Conservation (phyloP, 495 filamentous ascomycete species). For the Penicillium desertorum region DNA sequence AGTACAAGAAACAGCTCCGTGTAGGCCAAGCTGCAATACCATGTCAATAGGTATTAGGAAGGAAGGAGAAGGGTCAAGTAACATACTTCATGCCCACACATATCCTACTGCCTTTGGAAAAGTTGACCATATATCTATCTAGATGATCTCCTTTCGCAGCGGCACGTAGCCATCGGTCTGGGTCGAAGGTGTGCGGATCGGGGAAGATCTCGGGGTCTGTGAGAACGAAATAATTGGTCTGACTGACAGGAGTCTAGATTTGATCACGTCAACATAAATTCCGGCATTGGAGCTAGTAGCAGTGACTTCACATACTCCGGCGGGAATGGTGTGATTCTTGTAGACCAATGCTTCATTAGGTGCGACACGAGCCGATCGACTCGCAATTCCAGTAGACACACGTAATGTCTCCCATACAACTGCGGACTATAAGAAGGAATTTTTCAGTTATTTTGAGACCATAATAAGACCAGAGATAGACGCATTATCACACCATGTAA, state of each 20-base stretch:
- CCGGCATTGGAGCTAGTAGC: slow-evolving; percentile 16
- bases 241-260: slow-evolving; percentile 43
- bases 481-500: neutral
- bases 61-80: slow-evolving; percentile 7
- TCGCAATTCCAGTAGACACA: slow-evolving; percentile 40
- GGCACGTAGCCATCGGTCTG: slow-evolving; percentile 50
- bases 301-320: slow-evolving; percentile 26
- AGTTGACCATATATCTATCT: slow-evolving; percentile 41
- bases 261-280: neutral
- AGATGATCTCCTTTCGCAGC: slow-evolving; percentile 32
- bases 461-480: neutral
- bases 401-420: slow-evolving; percentile 50
- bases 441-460: neutral
- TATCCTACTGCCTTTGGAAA: slow-evolving; percentile 41
- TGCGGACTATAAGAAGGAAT: slow-evolving; percentile 28
- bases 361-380: slow-evolving; percentile 41
- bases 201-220: slow-evolving; percentile 50
- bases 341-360: slow-evolving; percentile 45
- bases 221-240: slow-evolving; percentile 47
- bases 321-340: slow-evolving; percentile 37
- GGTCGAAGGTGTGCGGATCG: slow-evolving; percentile 45
- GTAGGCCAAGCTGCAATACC: slow-evolving; percentile 37
- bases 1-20: slow-evolving; percentile 44
- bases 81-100: slow-evolving; percentile 46
- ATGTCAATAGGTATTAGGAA: slow-evolving; percentile 16